Evolutionary conservation across 371 early-diverging fungal species (phyloP), one percentile per base, ranked within the genome.

Genomic region (Rhizomucor pusillus): DNA sequence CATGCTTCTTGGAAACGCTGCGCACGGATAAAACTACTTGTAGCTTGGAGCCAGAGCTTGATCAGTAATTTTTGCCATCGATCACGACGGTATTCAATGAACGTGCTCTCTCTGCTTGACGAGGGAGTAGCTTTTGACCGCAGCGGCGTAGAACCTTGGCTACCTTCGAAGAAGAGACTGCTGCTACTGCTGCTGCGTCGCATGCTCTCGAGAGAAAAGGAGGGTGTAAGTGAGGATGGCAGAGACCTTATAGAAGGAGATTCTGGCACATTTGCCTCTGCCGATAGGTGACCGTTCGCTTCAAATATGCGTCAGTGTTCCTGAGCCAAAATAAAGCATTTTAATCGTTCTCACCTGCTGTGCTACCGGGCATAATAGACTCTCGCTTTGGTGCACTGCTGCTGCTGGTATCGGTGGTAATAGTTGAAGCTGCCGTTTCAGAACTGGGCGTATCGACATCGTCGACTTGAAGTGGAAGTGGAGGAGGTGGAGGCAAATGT

Each of bases 1-100:
- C 67, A 57, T 0, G 85, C 83, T 49, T 87, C 89, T 3, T 83
- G 83, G 36, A 77, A 57, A 14, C 71, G 69, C 18, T 71, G 73
- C 12, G 82, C 71, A 19, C 68, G 60, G 29, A 81, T 69, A 54
- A 81, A 88, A 1, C 78, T 73, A 5, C 73, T 59, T 3, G 85
- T 78, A 12, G 84, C 81, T 46, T 74, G 57, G 18, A 87, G 68
- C 89, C 89, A 71, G 3, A 71, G 52, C 2, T 60, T 56, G 10
- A 61, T 49, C 35, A 71, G 45, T 1, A 62, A 40, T 24, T 47
- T 51, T 7, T 54, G 62, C 67, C 67, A 67, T 19, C 51, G 59
- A 20, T 56, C 36, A 18, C 52, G 54, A 43, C 55, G 50, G 14
- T 49, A 51, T 14, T 47, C 24, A 16, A 58, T 50, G 40, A 59